Base-by-base conservation (phyloP, 352 stramenopile genomes). In the Globisporangium heterothallicum region DNA sequence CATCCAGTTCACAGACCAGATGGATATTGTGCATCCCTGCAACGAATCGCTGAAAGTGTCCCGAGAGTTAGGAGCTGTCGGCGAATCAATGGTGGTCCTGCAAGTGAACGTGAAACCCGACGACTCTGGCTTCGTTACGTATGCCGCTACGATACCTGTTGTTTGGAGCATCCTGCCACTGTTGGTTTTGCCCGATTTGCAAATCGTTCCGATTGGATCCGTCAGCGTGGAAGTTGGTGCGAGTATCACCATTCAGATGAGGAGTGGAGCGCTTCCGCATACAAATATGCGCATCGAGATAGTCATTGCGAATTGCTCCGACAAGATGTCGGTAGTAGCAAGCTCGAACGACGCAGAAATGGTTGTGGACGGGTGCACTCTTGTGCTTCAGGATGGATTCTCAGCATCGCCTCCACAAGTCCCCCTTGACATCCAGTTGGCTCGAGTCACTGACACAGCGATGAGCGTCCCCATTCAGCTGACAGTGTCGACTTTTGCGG, bases 401-500 rank as follows among this genome's bases (percentile, higher is more conserved):
- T 12, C 27, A 0, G 26, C 35, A 5, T 7, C 21, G 13, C 16
- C 32, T 4, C 19, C 58, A 2, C 30, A 50, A 19, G 34, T 69
- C 1, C 56, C 64, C 2, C 26, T 72, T 12, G 27, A 61, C 18
- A 4, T 72, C 19, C 14, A 59, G 19, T 40, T 72, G 13, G 14
- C 35, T 3, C 36, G 49, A 18, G 25, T 66, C n/a, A 27, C 29
- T 1, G 22, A 48, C 24, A 36, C 40, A 6, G n/a, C 41, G 4
- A 43, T 24, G 1, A 32, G 13, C 10, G 46, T 59, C 0, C 45
- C 18, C 0, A 26, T 69, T n/a, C 35, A 60, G 5, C 8, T 68
- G 10, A 44, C 16, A n/a, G 42, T 49, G 9, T 34, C 29, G 16
- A 36, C 45, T 16, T 34, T 41, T 3, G 6, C 26, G 2, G 36